These are phyloP conservation scores for Extremus antarcticus DNA, from an alignment of 495 filamentous ascomycete genomes.

Conservation along the genomic window DNA sequence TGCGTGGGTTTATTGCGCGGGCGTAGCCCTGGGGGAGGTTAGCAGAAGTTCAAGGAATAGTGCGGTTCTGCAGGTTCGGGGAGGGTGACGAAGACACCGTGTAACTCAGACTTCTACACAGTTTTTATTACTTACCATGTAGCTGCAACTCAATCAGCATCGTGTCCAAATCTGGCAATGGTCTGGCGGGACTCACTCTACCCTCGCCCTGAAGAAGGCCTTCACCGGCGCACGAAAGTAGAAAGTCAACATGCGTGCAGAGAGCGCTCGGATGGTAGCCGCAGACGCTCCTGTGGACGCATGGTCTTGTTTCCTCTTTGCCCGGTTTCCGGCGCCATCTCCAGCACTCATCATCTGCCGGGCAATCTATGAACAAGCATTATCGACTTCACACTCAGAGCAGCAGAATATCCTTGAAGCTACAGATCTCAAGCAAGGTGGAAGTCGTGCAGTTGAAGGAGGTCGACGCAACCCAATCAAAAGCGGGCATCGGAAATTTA, in stretches of 20 bases:
- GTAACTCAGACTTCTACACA: no score
- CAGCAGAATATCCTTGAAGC: no score
- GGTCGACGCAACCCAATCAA: background rate
- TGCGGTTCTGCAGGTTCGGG: no score
- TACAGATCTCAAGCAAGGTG: no score
- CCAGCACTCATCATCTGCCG: conserved; percentile 8
- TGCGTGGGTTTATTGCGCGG: conserved; percentile 53
- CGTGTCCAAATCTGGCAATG: background rate
- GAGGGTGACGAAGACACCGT: no score
- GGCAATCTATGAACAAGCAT: no score
- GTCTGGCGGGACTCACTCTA: conserved; percentile 52
- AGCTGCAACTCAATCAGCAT: conserved; percentile 31
- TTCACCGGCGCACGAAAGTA: conserved; percentile 85
- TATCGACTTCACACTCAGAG: no score
- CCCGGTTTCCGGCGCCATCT: conserved; percentile 5
- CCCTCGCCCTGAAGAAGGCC: conserved; percentile 76
- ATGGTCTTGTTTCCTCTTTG: conserved; percentile 40
- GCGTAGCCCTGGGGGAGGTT: conserved; percentile 43
- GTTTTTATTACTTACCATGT: conserved; percentile 52
- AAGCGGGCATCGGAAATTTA: background rate
- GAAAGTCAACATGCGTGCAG: conserved; percentile 68
- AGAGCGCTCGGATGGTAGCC: conserved; percentile 68
- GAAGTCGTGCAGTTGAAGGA: no score
- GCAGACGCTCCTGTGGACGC: conserved; percentile 67
- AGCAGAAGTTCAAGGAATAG: background rate